Evolutionary conservation across 2,329 filamentous ascomycete genomes (phyloP).

Genomic region (Tolypocladium paradoxum): DNA sequence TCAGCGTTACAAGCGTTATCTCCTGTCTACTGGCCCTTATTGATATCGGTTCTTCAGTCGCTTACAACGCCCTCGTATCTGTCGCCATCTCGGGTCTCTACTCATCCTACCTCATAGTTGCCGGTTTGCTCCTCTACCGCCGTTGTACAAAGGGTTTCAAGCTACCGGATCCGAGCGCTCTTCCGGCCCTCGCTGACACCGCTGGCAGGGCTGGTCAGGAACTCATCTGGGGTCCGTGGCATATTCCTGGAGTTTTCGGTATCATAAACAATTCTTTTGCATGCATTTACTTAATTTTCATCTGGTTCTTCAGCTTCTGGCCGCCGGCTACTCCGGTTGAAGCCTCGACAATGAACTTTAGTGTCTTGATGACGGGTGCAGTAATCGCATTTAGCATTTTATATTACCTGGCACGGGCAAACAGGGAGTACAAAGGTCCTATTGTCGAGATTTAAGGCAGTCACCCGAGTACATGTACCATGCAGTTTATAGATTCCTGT

Average conservation of each 20-base stretch:
- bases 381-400: constrained; percentile 32
- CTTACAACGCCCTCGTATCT: constrained; percentile 18
- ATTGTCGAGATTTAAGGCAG: constrained; percentile 21
- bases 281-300: constrained; percentile 39
- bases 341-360: constrained; percentile 33
- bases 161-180: constrained; percentile 10
- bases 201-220: constrained; percentile 9
- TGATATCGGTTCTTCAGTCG: constrained; percentile 20
- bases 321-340: constrained; percentile 20
- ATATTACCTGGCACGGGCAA: constrained; percentile 33
- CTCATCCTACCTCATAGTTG: constrained; percentile 18
- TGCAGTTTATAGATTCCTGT: no score
- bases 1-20: constrained; percentile 14
- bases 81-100: constrained; percentile 19
- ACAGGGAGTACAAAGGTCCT: constrained; percentile 34
- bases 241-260: constrained; percentile 37
- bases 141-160: constrained; percentile 15
- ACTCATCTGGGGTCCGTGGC: constrained; percentile 44
- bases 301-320: constrained; percentile 48
- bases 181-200: constrained; percentile 18
- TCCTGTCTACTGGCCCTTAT: constrained; percentile 20
- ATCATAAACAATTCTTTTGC: constrained; percentile 43
- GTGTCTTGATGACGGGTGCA: constrained; percentile 30
- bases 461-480: no score
- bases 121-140: constrained; percentile 16